phyloP scores from a whole-genome alignment of 257 asterid genomes.

The Perilla frutescens region DNA sequence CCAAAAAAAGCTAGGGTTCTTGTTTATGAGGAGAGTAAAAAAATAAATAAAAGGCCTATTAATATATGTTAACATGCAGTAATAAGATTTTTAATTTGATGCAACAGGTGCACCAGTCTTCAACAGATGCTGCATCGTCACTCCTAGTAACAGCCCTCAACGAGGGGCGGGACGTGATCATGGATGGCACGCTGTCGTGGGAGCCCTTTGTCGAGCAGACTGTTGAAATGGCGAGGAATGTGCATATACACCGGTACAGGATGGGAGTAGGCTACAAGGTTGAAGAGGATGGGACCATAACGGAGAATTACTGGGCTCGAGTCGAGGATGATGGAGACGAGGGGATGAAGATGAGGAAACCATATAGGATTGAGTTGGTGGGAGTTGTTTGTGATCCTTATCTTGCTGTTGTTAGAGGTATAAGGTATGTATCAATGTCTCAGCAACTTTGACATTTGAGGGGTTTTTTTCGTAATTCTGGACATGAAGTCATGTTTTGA shows the following conservation, averaged over 20 bases:
- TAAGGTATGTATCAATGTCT: conserved; percentile 65
- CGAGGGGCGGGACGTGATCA: conserved; percentile 95
- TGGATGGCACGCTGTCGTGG: conserved; percentile 99
- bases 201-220: conserved; percentile 95
- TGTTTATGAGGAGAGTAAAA: too few relatives aligned
- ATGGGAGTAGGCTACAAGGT: conserved; percentile 94
- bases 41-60: too few relatives aligned
- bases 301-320: conserved; percentile 81
- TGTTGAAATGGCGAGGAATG: conserved; percentile 82
- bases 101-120: conserved; percentile 87
- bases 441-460: too few relatives aligned
- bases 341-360: conserved; percentile 46
- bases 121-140: conserved; percentile 96
- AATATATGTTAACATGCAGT: neutral
- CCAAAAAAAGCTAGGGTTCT: too few relatives aligned
- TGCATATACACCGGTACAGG: conserved; percentile 70
- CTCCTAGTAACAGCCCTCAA: conserved; percentile 87
- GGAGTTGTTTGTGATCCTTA: conserved; percentile 94
- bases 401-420: conserved; percentile 91
- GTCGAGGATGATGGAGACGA: conserved; percentile 44
- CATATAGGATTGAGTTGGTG: conserved; percentile 85
- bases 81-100: neutral
- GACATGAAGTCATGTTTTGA: too few relatives aligned
- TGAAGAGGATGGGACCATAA: conserved; percentile 70
- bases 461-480: too few relatives aligned